Evolutionary conservation across 176 grass and related monocot species (phyloP).

Genomic region (maize (Zea mays)): Zm-B73-REFERENCE-NAM-5.0 NC_050102.1:93713001-93713500

Average conservation of each 20-base stretch:
- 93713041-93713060: slow-evolving; percentile 54
- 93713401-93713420: too few relatives aligned
- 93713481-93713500: too few relatives aligned
- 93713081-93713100: slow-evolving; percentile 61
- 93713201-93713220: slow-evolving; percentile 42
- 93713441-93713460: too few relatives aligned
- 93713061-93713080: slow-evolving; percentile 58
- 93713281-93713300: slow-evolving; percentile 40
- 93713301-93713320: slow-evolving; percentile 40
- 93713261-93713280: slow-evolving; percentile 25
- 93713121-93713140: slow-evolving; percentile 50
- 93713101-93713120: slow-evolving; percentile 33
- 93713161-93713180: slow-evolving; percentile 42
- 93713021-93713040: slow-evolving; percentile 53
- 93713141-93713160: slow-evolving; percentile 62
- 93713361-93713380: too few relatives aligned
- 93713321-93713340: not conserved
- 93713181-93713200: slow-evolving; percentile 48
- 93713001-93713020: slow-evolving; percentile 47
- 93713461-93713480: too few relatives aligned
- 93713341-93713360: too few relatives aligned
- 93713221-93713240: slow-evolving; percentile 55
- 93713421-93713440: too few relatives aligned
- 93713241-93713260: slow-evolving; percentile 40
- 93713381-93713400: too few relatives aligned